These are phyloP conservation scores for Fusarium sp. DNA, from an alignment of 2,329 filamentous ascomycete species.

Conservation along the genomic window DNA sequence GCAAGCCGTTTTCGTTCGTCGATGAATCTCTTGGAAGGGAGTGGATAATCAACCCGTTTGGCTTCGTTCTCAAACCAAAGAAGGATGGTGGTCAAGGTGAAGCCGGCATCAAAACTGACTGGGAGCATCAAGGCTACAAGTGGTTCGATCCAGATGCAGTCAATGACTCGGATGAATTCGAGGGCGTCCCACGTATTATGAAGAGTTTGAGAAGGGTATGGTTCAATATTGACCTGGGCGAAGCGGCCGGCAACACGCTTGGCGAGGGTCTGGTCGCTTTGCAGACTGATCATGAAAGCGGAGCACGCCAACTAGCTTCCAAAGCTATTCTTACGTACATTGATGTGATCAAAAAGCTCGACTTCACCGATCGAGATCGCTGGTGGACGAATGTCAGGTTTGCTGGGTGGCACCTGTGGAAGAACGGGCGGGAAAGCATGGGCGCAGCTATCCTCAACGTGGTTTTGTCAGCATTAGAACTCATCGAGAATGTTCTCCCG, in stretches of 20 bases:
- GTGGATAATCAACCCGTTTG: constrained; percentile 72
- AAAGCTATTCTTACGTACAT: constrained; percentile 61
- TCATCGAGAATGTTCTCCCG: constrained; percentile 48
- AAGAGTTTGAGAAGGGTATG: constrained; percentile 68
- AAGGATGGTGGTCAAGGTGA: constrained; percentile 48
- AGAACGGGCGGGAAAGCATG: constrained; percentile 73
- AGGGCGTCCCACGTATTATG: constrained; percentile 65
- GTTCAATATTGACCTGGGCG: constrained; percentile 63
- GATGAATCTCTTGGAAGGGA: constrained; percentile 62
- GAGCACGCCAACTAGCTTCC: constrained; percentile 65
- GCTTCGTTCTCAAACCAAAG: constrained; percentile 58
- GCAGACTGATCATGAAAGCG: constrained; percentile 66
- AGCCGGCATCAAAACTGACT: constrained; percentile 63
- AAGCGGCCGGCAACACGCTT: constrained; percentile 56
- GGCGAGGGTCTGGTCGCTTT: constrained; percentile 58
- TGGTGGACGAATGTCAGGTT: constrained; percentile 67
- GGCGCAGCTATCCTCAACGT: constrained; percentile 64
- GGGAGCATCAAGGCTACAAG: constrained; percentile 67
- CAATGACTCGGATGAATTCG: constrained; percentile 55
- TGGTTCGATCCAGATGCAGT: constrained; percentile 66
- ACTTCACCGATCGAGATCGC: constrained; percentile 42
- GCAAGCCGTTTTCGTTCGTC: constrained; percentile 65
- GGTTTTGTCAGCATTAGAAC: constrained; percentile 57
- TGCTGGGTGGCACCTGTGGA: constrained; percentile 70
- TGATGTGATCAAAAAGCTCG: constrained; percentile 53